Base-by-base conservation (phyloP, 768 basidiomycete genomes). In the Xanthoconium purpureum region DNA sequence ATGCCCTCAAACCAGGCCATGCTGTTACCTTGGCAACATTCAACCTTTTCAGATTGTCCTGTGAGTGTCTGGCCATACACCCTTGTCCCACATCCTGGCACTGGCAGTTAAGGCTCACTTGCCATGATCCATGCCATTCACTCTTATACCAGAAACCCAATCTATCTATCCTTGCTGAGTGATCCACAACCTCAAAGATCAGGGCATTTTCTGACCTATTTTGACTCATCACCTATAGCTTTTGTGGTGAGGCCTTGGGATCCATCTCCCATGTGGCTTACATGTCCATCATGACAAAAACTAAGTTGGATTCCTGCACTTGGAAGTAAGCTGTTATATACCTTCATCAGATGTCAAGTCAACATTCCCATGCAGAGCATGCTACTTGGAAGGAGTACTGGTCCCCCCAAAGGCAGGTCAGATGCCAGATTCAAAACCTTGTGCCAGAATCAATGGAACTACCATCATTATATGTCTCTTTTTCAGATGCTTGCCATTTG, bases 151-250 rank as follows among this genome's bases (percentile, higher is more conserved):
- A 97, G 94, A 93, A 89, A 84, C 68, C 78, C 9, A 95, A 98
- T 66, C 76, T 99, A 4, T 87, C 92, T 1, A 87, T 99, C 20
- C 79, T 99, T 6, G 95, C 96, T 39, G 90, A 95, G 70, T 80
- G 97, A 7, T 98, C 96, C 68, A 96, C 96, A 14, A 99, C 97
- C 0, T 96, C 94, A 4, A 99, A 98, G 66, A 74, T 99, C 6
- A 81, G 84, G 1, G 82, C 83, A 0, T 99, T 93, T 65, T 86
- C 89, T 5, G 97, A 99, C 66, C 71, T 99, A 52, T 84, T 85
- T 35, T 78, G 77, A n/a, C 78, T 99, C 36, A 79, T 82, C 3
- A 98, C 96, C 0, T 98, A 98, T 70, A 97, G 97, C 1, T 99
- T 99, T 72, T 83, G 97, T 50, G 96, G 97, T 30, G 97, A 99